A percentile compares a stretch with the other conserved stretches of the same genome.
These are phyloP conservation scores for Trichophyton rubrum DNA, from an alignment of 2,329 filamentous ascomycete genomes.

Conservation along the genomic window DNA sequence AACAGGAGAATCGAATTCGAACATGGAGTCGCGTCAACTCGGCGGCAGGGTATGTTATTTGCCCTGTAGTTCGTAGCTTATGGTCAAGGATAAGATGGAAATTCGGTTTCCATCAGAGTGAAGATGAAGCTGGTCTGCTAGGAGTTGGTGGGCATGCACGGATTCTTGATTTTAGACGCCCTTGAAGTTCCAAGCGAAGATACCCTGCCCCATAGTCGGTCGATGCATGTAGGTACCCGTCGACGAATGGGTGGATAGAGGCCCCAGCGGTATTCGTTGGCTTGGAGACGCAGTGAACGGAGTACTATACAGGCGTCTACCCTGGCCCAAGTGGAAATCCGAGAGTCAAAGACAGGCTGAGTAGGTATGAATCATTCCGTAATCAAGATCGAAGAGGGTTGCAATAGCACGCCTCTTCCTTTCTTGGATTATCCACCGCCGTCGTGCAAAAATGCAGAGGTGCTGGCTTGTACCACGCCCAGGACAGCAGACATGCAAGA, in stretches of 20 bases:
- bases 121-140: neutral
- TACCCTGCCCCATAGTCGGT: neutral
- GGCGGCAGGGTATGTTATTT: neutral
- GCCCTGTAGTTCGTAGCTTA: neutral
- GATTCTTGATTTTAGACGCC: neutral
- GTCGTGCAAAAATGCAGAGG: constrained; percentile 4
- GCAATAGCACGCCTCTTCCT: neutral
- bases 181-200: neutral
- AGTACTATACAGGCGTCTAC: neutral
- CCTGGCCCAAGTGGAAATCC: neutral
- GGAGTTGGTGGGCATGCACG: neutral
- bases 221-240: constrained; percentile 1
- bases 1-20: neutral
- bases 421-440: neutral
- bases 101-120: neutral
- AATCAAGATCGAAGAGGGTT: neutral
- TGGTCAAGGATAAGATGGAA: neutral
- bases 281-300: neutral
- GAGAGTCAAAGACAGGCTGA: no score
- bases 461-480: constrained; percentile 9
- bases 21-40: neutral
- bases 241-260: neutral
- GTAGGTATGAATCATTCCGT: neutral
- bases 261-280: neutral
- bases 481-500: constrained; percentile 11